Conservation (phyloP, 106 monocot species). For the Triglochin maritima region DNA sequence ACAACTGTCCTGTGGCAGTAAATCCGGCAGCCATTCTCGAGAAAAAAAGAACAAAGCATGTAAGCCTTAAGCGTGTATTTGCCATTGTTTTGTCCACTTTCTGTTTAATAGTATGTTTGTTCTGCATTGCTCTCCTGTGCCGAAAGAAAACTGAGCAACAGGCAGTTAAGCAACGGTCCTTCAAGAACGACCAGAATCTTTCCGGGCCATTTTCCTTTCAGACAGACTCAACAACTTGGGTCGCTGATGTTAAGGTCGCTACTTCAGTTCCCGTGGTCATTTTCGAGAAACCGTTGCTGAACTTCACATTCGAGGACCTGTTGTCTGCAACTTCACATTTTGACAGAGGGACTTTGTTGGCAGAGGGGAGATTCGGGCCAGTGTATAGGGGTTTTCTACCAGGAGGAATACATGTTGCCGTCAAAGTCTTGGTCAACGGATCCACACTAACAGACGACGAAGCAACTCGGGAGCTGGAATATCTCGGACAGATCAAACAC, state of each 20-base stretch:
- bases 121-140: conserved; percentile 27
- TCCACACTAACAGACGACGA: conserved; percentile 41
- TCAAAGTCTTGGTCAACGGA: conserved; percentile 58
- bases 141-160: conserved; percentile 24
- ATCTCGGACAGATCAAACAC: conserved; percentile 66
- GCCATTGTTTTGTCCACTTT: conserved; percentile 33
- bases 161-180: conserved; percentile 48
- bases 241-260: conserved; percentile 61
- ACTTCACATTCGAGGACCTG: conserved; percentile 69
- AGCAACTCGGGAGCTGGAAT: conserved; percentile 53
- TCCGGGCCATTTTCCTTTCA: conserved; percentile 63
- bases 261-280: conserved; percentile 61
- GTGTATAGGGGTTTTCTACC: conserved; percentile 74
- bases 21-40: conserved; percentile 29
- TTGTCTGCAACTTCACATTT: conserved; percentile 63
- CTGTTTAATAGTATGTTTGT: conserved; percentile 28
- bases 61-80: conserved; percentile 30
- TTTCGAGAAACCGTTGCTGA: conserved; percentile 82
- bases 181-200: conserved; percentile 35
- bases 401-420: conserved; percentile 56
- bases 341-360: conserved; percentile 61
- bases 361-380: conserved; percentile 71
- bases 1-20: conserved; percentile 70
- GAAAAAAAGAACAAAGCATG: conserved; percentile 10
- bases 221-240: conserved; percentile 71